Evolutionary conservation across 495 filamentous ascomycete species (phyloP).

Genomic region (Talaromyces trachyspermus): DNA sequence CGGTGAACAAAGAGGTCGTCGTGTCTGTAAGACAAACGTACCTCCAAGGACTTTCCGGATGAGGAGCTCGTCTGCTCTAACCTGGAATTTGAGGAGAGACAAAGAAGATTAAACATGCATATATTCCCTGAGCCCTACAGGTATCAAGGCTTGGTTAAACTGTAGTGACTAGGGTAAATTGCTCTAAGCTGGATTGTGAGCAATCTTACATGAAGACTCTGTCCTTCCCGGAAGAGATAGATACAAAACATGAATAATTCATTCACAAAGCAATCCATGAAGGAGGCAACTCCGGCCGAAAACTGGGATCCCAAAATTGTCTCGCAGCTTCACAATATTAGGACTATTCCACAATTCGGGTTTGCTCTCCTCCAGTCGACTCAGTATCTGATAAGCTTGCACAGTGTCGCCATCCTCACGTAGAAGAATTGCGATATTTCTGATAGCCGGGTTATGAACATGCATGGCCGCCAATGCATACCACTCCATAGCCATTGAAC

Average conservation of each 20-base stretch:
- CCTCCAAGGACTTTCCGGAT: constrained; percentile 98
- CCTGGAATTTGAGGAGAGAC: constrained; percentile 37
- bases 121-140: neutral
- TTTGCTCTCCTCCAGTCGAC: neutral
- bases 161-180: neutral
- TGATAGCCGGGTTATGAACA: constrained; percentile 7
- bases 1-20: neutral
- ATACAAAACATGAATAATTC: neutral
- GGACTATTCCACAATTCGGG: neutral
- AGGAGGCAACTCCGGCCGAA: neutral
- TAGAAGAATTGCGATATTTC: constrained; percentile 19
- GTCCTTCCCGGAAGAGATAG: neutral
- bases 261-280: constrained; percentile 4
- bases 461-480: constrained; percentile 16
- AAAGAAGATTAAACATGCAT: constrained; percentile 13
- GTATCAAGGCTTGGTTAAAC: neutral
- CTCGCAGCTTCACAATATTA: neutral
- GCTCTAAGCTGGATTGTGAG: neutral
- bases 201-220: neutral
- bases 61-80: constrained; percentile 46
- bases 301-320: neutral
- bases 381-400: neutral
- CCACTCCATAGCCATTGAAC: constrained; percentile 25
- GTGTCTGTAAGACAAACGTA: neutral
- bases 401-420: constrained; percentile 16